Percentiles rank a stretch among this genome's conserved stretches.
Conservation (phyloP, 192 early-diverging fungal genomes). For the Entophlyctis luteolus region DNA sequence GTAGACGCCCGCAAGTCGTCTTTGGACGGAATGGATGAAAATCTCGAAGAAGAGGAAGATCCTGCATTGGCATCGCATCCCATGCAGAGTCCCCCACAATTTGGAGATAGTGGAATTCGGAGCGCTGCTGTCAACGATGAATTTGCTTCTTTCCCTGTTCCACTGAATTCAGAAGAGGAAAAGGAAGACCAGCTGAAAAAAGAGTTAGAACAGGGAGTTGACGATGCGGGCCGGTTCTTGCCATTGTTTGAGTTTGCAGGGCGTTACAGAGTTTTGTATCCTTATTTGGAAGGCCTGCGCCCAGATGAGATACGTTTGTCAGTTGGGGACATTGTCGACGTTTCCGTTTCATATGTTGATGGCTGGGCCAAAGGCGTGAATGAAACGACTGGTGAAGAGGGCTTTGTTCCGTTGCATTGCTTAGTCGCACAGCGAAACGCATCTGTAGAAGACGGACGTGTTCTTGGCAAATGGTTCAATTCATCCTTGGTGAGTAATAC, state of each 20-base stretch:
- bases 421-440: slow-evolving; percentile 5
- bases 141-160: no score
- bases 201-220: slow-evolving; percentile 11
- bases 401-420: slow-evolving; percentile 19
- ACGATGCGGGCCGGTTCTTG: slow-evolving; percentile 18
- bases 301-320: slow-evolving; percentile 6
- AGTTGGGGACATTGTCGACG: slow-evolving; percentile 14
- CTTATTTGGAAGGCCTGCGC: slow-evolving; percentile 6
- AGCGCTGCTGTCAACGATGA: no score
- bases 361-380: slow-evolving; percentile 26
- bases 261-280: slow-evolving; percentile 10
- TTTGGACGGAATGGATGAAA: no score
- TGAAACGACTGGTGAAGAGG: slow-evolving; percentile 8
- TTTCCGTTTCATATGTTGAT: slow-evolving; percentile 17
- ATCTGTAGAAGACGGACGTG: slow-evolving; percentile 7
- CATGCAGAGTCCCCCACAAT: no score
- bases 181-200: slow-evolving; percentile 7
- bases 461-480: slow-evolving; percentile 15
- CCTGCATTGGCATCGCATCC: no score
- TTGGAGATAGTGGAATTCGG: no score
- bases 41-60: no score
- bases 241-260: slow-evolving; percentile 6
- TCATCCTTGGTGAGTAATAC: background rate
- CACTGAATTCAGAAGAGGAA: no score
- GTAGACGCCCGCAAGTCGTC: no score